These are phyloP conservation scores for Candida golubevii DNA, from an alignment of 805 yeast genomes.

Conservation along the genomic window DNA sequence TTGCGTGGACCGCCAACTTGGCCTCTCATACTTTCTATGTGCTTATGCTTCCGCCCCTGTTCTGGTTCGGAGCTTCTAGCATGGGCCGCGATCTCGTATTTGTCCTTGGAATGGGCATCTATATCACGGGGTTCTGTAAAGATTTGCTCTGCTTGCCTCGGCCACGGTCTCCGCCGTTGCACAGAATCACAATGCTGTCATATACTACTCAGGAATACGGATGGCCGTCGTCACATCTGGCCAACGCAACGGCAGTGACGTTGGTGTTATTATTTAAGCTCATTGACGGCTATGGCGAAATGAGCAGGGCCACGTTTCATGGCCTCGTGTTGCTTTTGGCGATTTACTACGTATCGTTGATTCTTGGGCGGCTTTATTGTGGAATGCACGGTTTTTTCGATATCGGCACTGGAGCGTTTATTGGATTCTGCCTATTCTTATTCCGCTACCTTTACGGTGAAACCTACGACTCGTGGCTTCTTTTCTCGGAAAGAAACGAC, in stretches of 20 bases:
- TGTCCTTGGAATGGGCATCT: slow-evolving; percentile 68
- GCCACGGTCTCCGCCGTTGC: slow-evolving; percentile 88
- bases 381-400: slow-evolving; percentile 97
- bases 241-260: slow-evolving; percentile 85
- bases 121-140: slow-evolving; percentile 67
- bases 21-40: slow-evolving; percentile 96
- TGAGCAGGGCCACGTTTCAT: slow-evolving; percentile 10
- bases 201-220: slow-evolving; percentile 93
- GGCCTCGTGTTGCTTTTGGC: slow-evolving; percentile 18
- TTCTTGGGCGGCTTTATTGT: slow-evolving; percentile 82
- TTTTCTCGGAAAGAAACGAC: slow-evolving; percentile 22
- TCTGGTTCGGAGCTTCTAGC: slow-evolving; percentile 68
- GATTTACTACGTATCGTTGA: slow-evolving; percentile 59
- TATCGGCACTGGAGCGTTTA: slow-evolving; percentile 54
- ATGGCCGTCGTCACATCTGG: slow-evolving; percentile 90
- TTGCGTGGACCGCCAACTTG: slow-evolving; percentile 81
- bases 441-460: slow-evolving; percentile 40
- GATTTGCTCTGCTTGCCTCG: slow-evolving; percentile 89
- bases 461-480: slow-evolving; percentile 44
- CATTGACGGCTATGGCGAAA: slow-evolving; percentile 12
- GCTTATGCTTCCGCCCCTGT: slow-evolving; percentile 76
- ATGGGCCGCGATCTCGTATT: slow-evolving; percentile 56
- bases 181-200: slow-evolving; percentile 84
- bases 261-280: slow-evolving; percentile 33
- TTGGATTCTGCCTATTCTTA: slow-evolving; percentile 57